phyloP scores from a whole-genome alignment of 176 grass and related monocot species.

The Carex cristatella region DNA sequence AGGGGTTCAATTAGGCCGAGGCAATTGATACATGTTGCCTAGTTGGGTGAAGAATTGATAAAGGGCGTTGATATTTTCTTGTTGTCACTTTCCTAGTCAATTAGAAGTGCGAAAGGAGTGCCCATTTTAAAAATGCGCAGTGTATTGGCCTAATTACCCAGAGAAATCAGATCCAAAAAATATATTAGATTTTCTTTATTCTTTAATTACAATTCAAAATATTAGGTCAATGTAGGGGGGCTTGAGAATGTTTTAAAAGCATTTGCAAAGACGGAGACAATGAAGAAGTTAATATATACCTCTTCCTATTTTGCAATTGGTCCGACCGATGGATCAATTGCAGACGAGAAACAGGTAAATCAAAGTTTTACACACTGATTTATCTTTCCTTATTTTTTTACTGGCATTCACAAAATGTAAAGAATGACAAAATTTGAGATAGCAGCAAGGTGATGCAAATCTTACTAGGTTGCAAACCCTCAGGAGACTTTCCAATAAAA shows the following conservation, averaged over 20 bases:
- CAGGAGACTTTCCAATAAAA: not conserved
- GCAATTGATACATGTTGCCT: not conserved
- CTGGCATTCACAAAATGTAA: not conserved
- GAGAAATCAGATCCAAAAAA: not conserved
- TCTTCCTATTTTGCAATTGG: constrained; percentile 84
- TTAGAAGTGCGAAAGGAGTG: no score
- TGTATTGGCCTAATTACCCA: not conserved
- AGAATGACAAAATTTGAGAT: not conserved
- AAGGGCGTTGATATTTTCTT: not conserved
- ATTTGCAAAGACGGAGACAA: constrained; percentile 42
- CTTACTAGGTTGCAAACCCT: no score
- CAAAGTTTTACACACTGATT: not conserved
- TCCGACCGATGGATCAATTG: constrained; percentile 62
- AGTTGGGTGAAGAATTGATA: not conserved
- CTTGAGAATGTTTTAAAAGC: constrained; percentile 72
- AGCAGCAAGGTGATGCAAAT: not conserved
- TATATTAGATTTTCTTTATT: not conserved
- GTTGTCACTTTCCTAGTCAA: not conserved
- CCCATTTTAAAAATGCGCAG: not conserved
- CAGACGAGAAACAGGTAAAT: constrained; percentile 80
- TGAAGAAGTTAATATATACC: constrained; percentile 81
- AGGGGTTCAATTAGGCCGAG: not conserved
- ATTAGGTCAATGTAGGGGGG: constrained; percentile 82
- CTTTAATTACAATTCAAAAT: not conserved
- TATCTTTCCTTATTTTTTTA: not conserved